A percentile compares a stretch with the other conserved stretches of the same genome.
phyloP scores from a whole-genome alignment of 495 filamentous ascomycete species.

The Melanomma pulvis-pyrius region DNA sequence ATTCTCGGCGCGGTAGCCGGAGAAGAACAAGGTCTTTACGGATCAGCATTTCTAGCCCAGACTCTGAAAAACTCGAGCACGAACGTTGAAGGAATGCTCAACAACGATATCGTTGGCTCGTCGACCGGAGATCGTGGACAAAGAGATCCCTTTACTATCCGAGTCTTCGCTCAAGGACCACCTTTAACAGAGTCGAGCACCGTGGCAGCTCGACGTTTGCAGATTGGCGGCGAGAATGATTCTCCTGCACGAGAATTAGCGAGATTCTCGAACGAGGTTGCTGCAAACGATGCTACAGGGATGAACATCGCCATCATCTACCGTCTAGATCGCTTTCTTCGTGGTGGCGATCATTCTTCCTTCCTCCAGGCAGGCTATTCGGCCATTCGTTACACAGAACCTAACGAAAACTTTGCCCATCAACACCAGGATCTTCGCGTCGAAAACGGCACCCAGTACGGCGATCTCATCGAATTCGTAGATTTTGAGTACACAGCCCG shows the following conservation, averaged over 20 bases:
- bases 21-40: constrained; percentile 58
- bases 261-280: constrained; percentile 53
- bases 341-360: constrained; percentile 57
- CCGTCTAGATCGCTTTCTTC: constrained; percentile 55
- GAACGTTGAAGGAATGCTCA: constrained; percentile 57
- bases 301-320: constrained; percentile 54
- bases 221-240: constrained; percentile 58
- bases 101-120: constrained; percentile 57
- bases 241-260: constrained; percentile 56
- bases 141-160: constrained; percentile 51
- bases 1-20: constrained; percentile 57
- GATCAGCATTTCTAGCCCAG: constrained; percentile 52
- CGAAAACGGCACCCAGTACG: constrained; percentile 53
- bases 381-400: constrained; percentile 58
- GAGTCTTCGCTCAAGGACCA: constrained; percentile 54
- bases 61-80: constrained; percentile 49
- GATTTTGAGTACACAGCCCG: constrained; percentile 56
- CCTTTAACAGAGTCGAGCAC: constrained; percentile 46
- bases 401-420: constrained; percentile 56
- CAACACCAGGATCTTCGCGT: constrained; percentile 58
- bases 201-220: constrained; percentile 41
- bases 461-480: constrained; percentile 56
- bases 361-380: constrained; percentile 56
- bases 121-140: constrained; percentile 49
- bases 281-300: constrained; percentile 40